Evolutionary conservation across 2,329 filamentous ascomycete species (phyloP).

Genomic region (Diplodia seriata): DNA sequence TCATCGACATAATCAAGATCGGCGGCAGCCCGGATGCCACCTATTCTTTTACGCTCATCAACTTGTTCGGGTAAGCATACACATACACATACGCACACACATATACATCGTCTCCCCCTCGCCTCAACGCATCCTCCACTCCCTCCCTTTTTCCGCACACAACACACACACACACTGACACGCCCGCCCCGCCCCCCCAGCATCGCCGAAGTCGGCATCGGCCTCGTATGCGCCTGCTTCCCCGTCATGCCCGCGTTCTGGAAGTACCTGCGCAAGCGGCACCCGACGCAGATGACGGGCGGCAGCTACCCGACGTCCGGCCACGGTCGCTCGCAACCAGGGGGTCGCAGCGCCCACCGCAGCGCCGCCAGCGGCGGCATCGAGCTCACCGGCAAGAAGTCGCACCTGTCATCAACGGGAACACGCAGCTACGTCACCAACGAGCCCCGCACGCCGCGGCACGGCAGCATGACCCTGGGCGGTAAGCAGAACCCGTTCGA

Average conservation of each 20-base stretch:
- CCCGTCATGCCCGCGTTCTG: conserved; percentile 28
- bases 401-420: background rate
- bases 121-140: background rate
- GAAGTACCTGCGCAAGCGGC: conserved; percentile 25
- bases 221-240: conserved; percentile 35
- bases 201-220: conserved; percentile 36
- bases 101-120: no score
- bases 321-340: background rate
- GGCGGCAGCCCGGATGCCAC: conserved; percentile 44
- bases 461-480: background rate
- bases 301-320: background rate
- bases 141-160: background rate
- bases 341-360: background rate
- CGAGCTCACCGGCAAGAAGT: conserved; percentile 16
- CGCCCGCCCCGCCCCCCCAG: conserved; percentile 3
- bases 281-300: background rate
- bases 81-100: no score
- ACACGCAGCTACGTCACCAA: background rate
- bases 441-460: background rate
- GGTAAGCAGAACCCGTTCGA: background rate
- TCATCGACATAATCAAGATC: conserved; percentile 46
- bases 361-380: background rate
- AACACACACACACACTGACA: background rate
- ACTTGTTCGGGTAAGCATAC: conserved; percentile 47
- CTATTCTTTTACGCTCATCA: conserved; percentile 47